Base-by-base conservation (phyloP, 2,329 filamentous ascomycete genomes). In the Xylaria multiplex region DNA sequence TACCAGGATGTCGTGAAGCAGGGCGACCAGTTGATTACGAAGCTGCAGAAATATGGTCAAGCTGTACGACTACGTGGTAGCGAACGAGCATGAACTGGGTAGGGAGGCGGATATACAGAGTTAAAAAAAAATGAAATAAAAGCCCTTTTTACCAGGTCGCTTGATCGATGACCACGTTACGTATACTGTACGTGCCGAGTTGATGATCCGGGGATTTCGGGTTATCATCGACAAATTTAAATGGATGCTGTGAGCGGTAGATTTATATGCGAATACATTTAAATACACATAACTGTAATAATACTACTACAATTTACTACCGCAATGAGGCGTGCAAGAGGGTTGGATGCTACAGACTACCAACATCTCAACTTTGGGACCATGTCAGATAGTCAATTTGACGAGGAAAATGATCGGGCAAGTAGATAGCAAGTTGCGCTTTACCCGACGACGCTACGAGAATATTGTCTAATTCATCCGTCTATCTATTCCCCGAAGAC, bases 1-100 rank as follows among this genome's bases (percentile, higher is more conserved):
- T 99, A 99, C 81, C 92, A 94, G 74, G 96, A 99, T 75, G 93
- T 98, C 43, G 93, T 99, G 68, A 96, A 96, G 83, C 96, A 98
- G 79, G 96, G 96, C 37, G 96, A 99, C 80, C 92, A 97, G 81
- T 86, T 99, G 69, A 98, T 99, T 79, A 99, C 96, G 65, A 99
- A 99, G 86, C 85, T 99, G 73, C 96, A 99, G 83, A 99, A 99
- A 86, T 99, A 99, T 80, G 96, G 96, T 50, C 96, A 99, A 81
- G 92, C 96, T 2, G 96, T 99, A 70, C 88, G 96, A 77, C 85
- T 99, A 81, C 89, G 96, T 75, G 96, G 96, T 46, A 98, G 95
- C 77, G 96, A 99, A 85, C 88, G 96, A 75, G 93, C 93, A 74
- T 97, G 85, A 74, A 70, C 40, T 57, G 40, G 43, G 35, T 49